A percentile compares a stretch with the other conserved stretches of the same genome.
phyloP scores from a whole-genome alignment of 352 stramenopile species.

The Globisporangium rhizosaccharum region DNA sequence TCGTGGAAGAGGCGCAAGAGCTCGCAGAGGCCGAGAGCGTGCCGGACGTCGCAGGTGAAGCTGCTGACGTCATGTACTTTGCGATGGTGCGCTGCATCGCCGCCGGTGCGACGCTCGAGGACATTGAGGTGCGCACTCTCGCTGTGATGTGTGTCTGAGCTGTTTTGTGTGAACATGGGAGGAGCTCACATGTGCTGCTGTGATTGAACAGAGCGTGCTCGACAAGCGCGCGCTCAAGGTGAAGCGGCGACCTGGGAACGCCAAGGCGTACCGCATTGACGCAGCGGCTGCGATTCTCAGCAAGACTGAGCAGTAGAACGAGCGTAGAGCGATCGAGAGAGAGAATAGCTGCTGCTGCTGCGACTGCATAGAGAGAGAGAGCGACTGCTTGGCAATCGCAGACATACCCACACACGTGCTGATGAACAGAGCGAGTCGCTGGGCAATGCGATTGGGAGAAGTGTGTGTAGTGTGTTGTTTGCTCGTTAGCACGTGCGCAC shows the following conservation, averaged over 20 bases:
- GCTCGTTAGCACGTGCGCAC: neutral
- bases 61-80: conserved; percentile 97
- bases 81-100: conserved; percentile 91
- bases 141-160: neutral
- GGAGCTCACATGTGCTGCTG: neutral
- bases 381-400: neutral
- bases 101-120: conserved; percentile 88
- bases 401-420: neutral
- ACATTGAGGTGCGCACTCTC: conserved; percentile 70
- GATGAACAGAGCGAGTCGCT: too few species aligned
- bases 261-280: conserved; percentile 84
- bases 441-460: too few species aligned
- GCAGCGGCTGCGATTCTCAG: conserved; percentile 68
- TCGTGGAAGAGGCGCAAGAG: conserved; percentile 96
- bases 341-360: neutral
- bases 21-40: conserved; percentile 83
- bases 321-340: neutral
- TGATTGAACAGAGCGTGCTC: conserved; percentile 60
- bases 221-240: conserved; percentile 93
- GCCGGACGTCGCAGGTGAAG: conserved; percentile 90
- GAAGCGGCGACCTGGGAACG: conserved; percentile 81
- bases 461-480: neutral
- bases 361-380: neutral
- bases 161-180: neutral
- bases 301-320: conserved; percentile 25